Percentiles rank a stretch among this genome's conserved stretches.
phyloP scores from a whole-genome alignment of 2,329 filamentous ascomycete genomes.

The Fusarium zealandicum region DNA sequence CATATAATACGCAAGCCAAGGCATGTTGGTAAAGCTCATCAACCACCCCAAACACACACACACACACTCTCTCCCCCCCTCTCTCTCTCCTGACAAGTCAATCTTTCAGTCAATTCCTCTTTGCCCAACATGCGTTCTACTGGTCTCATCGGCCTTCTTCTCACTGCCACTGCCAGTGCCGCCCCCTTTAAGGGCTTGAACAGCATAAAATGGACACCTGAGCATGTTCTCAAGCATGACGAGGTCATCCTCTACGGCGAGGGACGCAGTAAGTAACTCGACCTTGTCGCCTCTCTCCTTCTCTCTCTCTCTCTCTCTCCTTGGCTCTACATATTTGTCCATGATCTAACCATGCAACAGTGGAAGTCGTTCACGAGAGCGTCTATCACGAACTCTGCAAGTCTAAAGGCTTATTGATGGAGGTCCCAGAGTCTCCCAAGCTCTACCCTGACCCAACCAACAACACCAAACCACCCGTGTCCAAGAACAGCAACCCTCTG shows the following conservation, averaged over 20 bases:
- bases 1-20: background rate
- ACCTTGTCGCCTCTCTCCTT: fast-evolving
- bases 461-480: background rate
- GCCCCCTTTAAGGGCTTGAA: slow-evolving; percentile 22
- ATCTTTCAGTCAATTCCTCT: background rate
- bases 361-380: slow-evolving; percentile 22
- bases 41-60: background rate
- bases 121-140: background rate
- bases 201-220: slow-evolving; percentile 23
- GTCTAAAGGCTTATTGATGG: background rate
- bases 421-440: slow-evolving; percentile 10
- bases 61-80: background rate
- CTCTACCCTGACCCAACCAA: background rate
- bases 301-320: fast-evolving
- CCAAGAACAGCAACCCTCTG: background rate
- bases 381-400: slow-evolving; percentile 17
- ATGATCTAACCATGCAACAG: background rate
- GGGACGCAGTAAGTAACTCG: slow-evolving; percentile 11
- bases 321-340: background rate
- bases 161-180: slow-evolving; percentile 8
- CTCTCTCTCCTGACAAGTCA: background rate
- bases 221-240: slow-evolving; percentile 20
- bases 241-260: slow-evolving; percentile 29
- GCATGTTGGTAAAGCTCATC: too few species aligned
- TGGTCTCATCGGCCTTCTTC: background rate